phyloP scores from a whole-genome alignment of 78 protist species.

The Isochrysis galbana region DNA sequence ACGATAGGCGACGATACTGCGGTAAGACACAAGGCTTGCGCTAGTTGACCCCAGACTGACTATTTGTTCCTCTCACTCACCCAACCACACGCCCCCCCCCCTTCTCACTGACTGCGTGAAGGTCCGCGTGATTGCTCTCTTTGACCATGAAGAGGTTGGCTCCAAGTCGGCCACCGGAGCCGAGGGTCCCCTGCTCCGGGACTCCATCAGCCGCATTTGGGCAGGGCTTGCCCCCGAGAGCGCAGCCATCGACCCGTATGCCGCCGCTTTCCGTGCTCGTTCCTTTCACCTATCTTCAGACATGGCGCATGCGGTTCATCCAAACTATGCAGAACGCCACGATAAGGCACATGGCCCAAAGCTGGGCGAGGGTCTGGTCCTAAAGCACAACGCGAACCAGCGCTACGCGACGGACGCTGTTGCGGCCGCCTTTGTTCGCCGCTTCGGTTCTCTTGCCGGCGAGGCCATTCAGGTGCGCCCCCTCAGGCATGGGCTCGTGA shows the following conservation, averaged over 20 bases:
- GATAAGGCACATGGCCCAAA: slow-evolving; percentile 82
- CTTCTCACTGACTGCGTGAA: not conserved
- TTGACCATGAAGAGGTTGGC: slow-evolving; percentile 90
- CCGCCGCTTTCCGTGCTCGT: not conserved
- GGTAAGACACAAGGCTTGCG: too few species aligned
- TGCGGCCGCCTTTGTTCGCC: not conserved
- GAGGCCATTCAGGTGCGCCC: too few species aligned
- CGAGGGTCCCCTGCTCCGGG: not conserved
- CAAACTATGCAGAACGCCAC: slow-evolving; percentile 89
- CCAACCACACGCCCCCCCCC: too few species aligned
- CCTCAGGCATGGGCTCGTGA: too few species aligned
- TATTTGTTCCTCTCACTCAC: too few species aligned
- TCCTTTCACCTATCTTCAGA: slow-evolving; percentile 84
- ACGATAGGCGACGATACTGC: not conserved
- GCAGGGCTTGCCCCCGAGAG: too few species aligned
- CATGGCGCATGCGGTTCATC: slow-evolving; percentile 96
- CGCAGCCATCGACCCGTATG: too few species aligned
- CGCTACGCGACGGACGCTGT: not conserved
- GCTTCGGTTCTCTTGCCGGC: too few species aligned
- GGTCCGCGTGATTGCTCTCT: slow-evolving; percentile 60
- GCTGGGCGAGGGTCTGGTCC: slow-evolving; percentile 82
- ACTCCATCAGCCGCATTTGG: too few species aligned
- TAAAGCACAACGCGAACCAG: slow-evolving; percentile 89
- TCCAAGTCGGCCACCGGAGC: not conserved
- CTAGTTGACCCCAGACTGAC: too few species aligned